Base-by-base conservation (phyloP, 352 stramenopile genomes). In the Globisporangium iwayamae region DNA sequence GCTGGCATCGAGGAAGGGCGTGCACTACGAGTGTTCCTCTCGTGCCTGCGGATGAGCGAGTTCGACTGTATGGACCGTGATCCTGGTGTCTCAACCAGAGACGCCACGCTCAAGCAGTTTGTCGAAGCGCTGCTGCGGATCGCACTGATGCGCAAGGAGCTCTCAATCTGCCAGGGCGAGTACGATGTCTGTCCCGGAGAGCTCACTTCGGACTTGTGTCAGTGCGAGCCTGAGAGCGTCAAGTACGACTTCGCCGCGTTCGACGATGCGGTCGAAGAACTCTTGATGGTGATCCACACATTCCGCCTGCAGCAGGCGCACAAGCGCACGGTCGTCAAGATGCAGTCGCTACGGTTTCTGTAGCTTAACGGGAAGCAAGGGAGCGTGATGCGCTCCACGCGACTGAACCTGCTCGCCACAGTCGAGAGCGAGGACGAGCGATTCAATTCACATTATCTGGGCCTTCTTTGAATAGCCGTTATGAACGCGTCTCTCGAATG, bases 161-260 rank as follows among this genome's bases (percentile, higher is more conserved):
- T 74, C 2, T 60, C 60, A 14, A 69, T 91, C 46, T 91, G 83
- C 39, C 41, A 70, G 6, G 83, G 80, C 25, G 52, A 56, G 0
- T 77, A 84, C 47, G 83, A 91, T 46, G 72, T 89, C 11, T 91
- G 83, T 32, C 72, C 76, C 0, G 69, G 64, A 20, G 76, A 88
- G 65, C 61, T 83, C 28, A 73, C 69, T 2, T 88, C 77, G 8
- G 75, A 79, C 13, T 58, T 65, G 38, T 91, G 83, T 41, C 54
- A 41, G 2, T 91, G 83, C 52, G 61, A 46, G 4, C 18, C 61
- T 0, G 48, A 73, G 4, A 45, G 53, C 4, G 56, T 66, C 3
- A 60, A 68, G 10, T 88, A 83, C 60, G 58, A 76, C 11, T 75
- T 87, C 39, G 36, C 66, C 14, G 71, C 72, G 4, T 85, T 89